Base-by-base conservation (phyloP, 768 basidiomycete species). In the Amanita subjunquillea region DNA sequence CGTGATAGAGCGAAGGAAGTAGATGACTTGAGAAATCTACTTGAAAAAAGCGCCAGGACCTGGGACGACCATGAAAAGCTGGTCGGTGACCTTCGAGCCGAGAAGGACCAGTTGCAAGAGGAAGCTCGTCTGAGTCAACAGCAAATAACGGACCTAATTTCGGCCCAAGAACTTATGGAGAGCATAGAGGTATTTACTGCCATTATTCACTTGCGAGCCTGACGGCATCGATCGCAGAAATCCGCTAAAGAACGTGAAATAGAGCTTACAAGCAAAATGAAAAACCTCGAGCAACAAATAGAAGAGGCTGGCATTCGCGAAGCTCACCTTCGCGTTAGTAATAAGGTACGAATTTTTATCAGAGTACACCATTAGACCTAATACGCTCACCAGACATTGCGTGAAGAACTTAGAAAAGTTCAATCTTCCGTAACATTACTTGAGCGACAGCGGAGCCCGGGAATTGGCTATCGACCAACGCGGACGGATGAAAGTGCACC, bases 331-430 rank as follows among this genome's bases (percentile, higher is more conserved):
- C 81, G 83, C 48, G 63, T 77, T 6, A 82, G 77, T 48, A 95
- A 91, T 65, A 95, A 92, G 76, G 92, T 85, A 58, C 51, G 67
- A 9, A 1, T 20, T 53, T 27, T 25, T 36, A 1, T 22, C 29
- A 27, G n/a, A 41, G 15, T 13, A 50, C 5, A 46, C 32, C 52
- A 22, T 32, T 45, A 45, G 53, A 42, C 37, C 39, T 51, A 39
- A 40, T 53, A 42, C 13, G 44, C 37, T n/a, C 50, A 37, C 41
- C 62, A 95, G 90, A 90, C 82, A 0, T 72, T 98, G 15, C 85
- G 94, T 7, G 96, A 98, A 49, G 95, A 99, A 63, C 68, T 99
- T 43, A 85, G 92, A 39, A 98, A 98, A 65, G 85, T 99, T 2
- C 96, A 98, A 66, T 89, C 87, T 1, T 95, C 93, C 17, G 89